A percentile compares a stretch with the other conserved stretches of the same genome.
Evolutionary conservation across 2,329 filamentous ascomycete genomes (phyloP).

Genomic region (Endoconidiophora laricicola): DNA sequence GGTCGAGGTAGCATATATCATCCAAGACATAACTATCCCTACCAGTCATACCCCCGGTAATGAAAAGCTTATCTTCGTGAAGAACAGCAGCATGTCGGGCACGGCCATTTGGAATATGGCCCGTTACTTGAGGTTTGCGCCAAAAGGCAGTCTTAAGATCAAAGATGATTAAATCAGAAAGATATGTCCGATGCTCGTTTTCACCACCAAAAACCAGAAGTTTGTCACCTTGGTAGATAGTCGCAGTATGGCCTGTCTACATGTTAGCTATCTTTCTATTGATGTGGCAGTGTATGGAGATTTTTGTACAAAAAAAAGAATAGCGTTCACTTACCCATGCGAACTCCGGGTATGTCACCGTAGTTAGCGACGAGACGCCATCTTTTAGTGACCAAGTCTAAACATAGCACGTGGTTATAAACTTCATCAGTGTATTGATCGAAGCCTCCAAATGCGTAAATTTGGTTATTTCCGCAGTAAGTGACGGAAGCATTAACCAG

Average conservation of each 20-base stretch:
- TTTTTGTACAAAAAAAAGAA: not conserved
- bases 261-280: constrained; percentile 8
- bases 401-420: constrained; percentile 86
- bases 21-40: constrained; percentile 85
- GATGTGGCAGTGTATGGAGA: not conserved
- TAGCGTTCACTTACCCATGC: constrained; percentile 57
- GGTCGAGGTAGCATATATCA: constrained; percentile 88
- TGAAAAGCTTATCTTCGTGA: constrained; percentile 90
- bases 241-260: constrained; percentile 69
- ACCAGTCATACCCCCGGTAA: constrained; percentile 88
- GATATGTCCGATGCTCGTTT: constrained; percentile 90
- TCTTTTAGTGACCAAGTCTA: constrained; percentile 75
- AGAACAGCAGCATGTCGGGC: constrained; percentile 87
- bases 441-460: constrained; percentile 96
- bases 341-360: constrained; percentile 88
- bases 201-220: constrained; percentile 95
- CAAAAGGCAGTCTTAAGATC: constrained; percentile 88
- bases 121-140: constrained; percentile 79
- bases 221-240: constrained; percentile 83
- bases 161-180: constrained; percentile 91
- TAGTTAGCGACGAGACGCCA: constrained; percentile 98
- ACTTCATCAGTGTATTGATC: constrained; percentile 98
- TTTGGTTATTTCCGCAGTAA: constrained; percentile 94
- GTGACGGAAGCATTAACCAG: constrained; percentile 96
- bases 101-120: constrained; percentile 72